These are phyloP conservation scores for Colletotrichum plurivorum DNA, from an alignment of 2,329 filamentous ascomycete species.

Conservation along the genomic window DNA sequence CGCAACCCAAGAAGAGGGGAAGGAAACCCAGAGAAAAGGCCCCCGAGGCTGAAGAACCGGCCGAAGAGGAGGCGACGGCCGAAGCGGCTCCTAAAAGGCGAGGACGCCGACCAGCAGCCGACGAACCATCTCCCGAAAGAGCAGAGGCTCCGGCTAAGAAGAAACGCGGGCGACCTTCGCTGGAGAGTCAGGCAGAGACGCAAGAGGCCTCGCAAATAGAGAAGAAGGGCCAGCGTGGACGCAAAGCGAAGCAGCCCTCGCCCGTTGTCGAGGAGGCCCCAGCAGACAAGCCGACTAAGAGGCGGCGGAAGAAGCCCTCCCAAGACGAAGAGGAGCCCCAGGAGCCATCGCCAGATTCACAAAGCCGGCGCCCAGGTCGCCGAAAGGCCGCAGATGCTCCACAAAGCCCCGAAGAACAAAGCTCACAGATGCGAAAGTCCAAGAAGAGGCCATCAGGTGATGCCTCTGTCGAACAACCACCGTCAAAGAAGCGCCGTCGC, in stretches of 20 bases:
- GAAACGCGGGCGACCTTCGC: conserved; percentile 19
- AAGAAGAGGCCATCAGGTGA: conserved; percentile 27
- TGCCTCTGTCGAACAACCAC: conserved; percentile 1
- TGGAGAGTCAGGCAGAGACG: conserved; percentile 35
- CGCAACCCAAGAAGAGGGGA: conserved; percentile 28
- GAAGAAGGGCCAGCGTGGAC: conserved; percentile 1
- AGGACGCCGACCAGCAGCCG: conserved; percentile 40
- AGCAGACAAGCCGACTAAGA: conserved; percentile 22
- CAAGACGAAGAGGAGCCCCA: conserved; percentile 25
- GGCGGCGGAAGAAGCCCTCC: conserved; percentile 11
- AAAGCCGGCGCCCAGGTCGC: conserved; percentile 39
- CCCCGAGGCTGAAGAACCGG: conserved; percentile 5
- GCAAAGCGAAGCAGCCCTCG: conserved; percentile 7
- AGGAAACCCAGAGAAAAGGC: conserved; percentile 10
- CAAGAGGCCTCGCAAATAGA: conserved; percentile 2
- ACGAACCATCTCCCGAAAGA: conserved; percentile 32
- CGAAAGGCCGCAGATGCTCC: conserved; percentile 31
- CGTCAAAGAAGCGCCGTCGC: conserved; percentile 27
- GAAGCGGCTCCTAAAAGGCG: conserved; percentile 38
- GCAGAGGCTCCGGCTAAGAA: conserved; percentile 7
- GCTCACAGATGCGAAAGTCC: conserved; percentile 15
- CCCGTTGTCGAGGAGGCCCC: neutral
- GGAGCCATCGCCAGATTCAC: conserved; percentile 29
- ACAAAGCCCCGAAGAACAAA: conserved; percentile 41
- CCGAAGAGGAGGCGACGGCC: conserved; percentile 27